These are phyloP conservation scores for Globisporangium cystogenes DNA, from an alignment of 352 stramenopile species.

Conservation along the genomic window DNA sequence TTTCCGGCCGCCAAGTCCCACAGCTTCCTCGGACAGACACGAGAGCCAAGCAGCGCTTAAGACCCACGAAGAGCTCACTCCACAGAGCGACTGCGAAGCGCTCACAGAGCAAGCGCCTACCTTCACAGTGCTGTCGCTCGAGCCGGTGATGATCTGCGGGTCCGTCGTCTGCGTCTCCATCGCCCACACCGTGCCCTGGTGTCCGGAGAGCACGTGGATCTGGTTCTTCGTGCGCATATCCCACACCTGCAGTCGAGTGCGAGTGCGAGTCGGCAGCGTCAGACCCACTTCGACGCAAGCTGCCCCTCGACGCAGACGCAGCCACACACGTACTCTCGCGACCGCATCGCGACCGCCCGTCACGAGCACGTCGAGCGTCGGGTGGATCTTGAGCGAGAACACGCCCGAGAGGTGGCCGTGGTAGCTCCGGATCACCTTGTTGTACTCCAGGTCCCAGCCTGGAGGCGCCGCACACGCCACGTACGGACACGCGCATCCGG, in stretches of 20 bases:
- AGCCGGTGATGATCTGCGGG: constrained; percentile 92
- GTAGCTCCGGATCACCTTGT: constrained; percentile 99
- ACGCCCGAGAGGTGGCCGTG: constrained; percentile 99
- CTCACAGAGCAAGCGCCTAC: constrained; percentile 13
- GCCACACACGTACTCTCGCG: constrained; percentile 44
- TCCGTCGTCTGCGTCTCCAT: constrained; percentile 96
- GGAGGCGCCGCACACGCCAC: not conserved
- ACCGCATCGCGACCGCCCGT: constrained; percentile 93
- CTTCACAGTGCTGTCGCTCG: constrained; percentile 94
- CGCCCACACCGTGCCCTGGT: constrained; percentile 95
- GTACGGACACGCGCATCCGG: too few species aligned
- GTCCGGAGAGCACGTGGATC: constrained; percentile 95
- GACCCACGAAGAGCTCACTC: not conserved
- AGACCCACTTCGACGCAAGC: not conserved
- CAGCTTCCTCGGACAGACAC: constrained; percentile 35
- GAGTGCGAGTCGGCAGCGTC: too few species aligned
- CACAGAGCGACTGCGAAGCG: too few species aligned
- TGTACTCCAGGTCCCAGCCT: constrained; percentile 99
- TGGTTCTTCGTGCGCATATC: constrained; percentile 99
- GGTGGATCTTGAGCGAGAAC: constrained; percentile 97
- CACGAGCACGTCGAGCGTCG: constrained; percentile 97
- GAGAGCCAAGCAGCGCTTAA: not conserved
- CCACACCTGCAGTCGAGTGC: constrained; percentile 88
- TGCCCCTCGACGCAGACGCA: not conserved
- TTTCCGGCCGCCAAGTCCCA: constrained; percentile 99